Evolutionary conservation across 2,329 filamentous ascomycete genomes (phyloP).

Genomic region (Cladosporium sp.): DNA sequence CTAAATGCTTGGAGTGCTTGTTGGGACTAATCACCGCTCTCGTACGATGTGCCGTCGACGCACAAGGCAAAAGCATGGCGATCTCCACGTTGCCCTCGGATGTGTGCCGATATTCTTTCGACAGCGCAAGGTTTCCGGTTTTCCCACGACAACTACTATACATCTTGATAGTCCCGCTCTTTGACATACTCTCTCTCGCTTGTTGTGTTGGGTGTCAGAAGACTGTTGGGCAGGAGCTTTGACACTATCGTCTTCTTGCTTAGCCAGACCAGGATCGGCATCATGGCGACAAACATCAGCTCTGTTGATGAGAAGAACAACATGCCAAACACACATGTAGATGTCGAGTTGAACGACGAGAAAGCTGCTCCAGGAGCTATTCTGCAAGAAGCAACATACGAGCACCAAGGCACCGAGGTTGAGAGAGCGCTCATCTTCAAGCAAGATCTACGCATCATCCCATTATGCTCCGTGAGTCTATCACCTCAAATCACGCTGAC

Average conservation of each 20-base stretch:
- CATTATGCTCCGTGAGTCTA: conserved; percentile 48
- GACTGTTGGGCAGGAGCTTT: not conserved
- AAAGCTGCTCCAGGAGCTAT: not conserved
- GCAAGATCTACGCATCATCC: conserved; percentile 61
- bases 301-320: not conserved
- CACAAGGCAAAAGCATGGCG: not conserved
- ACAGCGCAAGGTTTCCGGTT: not conserved
- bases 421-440: conserved; percentile 19
- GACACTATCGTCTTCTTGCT: not conserved
- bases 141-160: not conserved
- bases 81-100: not conserved
- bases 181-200: not conserved
- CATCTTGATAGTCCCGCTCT: not conserved
- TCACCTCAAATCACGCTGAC: not conserved
- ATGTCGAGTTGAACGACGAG: conserved; percentile 9
- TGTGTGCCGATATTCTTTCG: not conserved
- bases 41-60: conserved; percentile 2
- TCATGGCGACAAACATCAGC: not conserved
- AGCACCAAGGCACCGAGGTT: not conserved
- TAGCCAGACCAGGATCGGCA: not conserved
- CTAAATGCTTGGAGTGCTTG: conserved; percentile 5
- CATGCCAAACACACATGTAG: not conserved
- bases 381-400: not conserved
- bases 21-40: conserved; percentile 6
- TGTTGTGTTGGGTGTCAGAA: not conserved